Evolutionary conservation across 2,329 filamentous ascomycete species (phyloP).

Genomic region (Hypocrella siamensis): DNA sequence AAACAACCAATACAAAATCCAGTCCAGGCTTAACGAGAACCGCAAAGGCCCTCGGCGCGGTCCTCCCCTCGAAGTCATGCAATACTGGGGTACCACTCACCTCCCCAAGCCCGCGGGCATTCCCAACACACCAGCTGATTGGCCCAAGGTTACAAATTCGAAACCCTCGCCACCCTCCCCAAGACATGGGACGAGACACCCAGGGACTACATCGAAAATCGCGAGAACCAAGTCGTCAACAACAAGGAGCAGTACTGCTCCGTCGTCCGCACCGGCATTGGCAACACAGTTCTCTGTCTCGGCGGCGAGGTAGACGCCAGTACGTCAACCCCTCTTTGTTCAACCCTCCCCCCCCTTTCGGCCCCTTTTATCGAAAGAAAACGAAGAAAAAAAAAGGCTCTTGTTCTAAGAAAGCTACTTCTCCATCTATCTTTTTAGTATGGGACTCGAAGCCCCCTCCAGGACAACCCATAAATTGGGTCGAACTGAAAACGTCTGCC

Average conservation of each 20-base stretch:
- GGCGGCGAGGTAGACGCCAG: conserved; percentile 89
- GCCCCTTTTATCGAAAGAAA: conserved; percentile 1
- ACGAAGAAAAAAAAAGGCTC: too few relatives aligned
- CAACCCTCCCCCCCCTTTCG: neutral
- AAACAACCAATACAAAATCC: conserved; percentile 58
- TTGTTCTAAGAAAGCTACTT: neutral
- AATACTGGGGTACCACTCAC: conserved; percentile 59
- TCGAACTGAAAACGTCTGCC: conserved; percentile 85
- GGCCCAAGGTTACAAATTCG: conserved; percentile 79
- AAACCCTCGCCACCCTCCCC: conserved; percentile 66
- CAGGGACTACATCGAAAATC: conserved; percentile 62
- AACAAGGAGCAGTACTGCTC: conserved; percentile 96
- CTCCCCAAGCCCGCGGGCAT: too few relatives aligned
- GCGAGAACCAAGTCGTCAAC: conserved; percentile 57
- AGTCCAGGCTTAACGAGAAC: conserved; percentile 40
- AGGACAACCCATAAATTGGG: conserved; percentile 67
- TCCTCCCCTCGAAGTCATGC: conserved; percentile 63
- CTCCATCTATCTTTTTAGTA: conserved; percentile 28
- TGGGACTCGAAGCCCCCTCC: conserved; percentile 66
- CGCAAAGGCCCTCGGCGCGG: conserved; percentile 17
- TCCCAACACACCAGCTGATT: too few relatives aligned
- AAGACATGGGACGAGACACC: conserved; percentile 56
- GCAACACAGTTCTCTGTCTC: conserved; percentile 56
- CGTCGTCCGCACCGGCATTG: conserved; percentile 77
- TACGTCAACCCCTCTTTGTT: conserved; percentile 17